A percentile compares a stretch with the other conserved stretches of the same genome.
Evolutionary conservation across 176 grass and related monocot species (phyloP).

Genomic region (Ampelocalamus luodianensis): DNA sequence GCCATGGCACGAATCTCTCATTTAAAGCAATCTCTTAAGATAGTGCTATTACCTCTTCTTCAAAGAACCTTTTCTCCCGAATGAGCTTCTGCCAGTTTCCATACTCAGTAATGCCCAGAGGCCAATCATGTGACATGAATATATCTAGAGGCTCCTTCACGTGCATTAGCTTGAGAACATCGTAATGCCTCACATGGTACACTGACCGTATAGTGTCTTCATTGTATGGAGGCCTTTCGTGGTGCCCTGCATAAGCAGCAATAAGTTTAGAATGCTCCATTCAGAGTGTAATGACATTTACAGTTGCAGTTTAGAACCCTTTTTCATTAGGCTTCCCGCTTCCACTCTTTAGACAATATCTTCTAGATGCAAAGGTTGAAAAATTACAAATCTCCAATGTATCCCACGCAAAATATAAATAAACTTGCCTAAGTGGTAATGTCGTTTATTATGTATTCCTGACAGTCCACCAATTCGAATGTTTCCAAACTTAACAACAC

Average conservation of each 20-base stretch:
- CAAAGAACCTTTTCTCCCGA: conserved; percentile 51
- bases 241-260: conserved; percentile 60
- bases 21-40: conserved; percentile 11
- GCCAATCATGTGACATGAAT: conserved; percentile 99
- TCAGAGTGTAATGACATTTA: conserved; percentile 26
- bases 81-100: conserved; percentile 78
- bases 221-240: conserved; percentile 82
- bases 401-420: conserved; percentile 3
- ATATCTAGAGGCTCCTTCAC: conserved; percentile 84
- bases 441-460: conserved; percentile 71
- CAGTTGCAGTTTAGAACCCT: not conserved
- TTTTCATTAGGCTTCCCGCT: conserved; percentile 17
- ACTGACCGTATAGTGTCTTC: conserved; percentile 61
- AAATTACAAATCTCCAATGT: conserved; percentile 11
- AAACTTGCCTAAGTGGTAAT: conserved; percentile 72
- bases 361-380: conserved; percentile 9
- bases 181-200: conserved; percentile 89
- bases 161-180: conserved; percentile 84
- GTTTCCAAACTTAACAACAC: conserved; percentile 92
- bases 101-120: conserved; percentile 93
- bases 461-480: conserved; percentile 90
- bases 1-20: not conserved
- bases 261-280: conserved; percentile 23
- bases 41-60: conserved; percentile 62
- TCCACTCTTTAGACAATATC: not conserved